These are phyloP conservation scores for Verticillium longisporum DNA, from an alignment of 2,329 filamentous ascomycete species.

Conservation along the genomic window DNA sequence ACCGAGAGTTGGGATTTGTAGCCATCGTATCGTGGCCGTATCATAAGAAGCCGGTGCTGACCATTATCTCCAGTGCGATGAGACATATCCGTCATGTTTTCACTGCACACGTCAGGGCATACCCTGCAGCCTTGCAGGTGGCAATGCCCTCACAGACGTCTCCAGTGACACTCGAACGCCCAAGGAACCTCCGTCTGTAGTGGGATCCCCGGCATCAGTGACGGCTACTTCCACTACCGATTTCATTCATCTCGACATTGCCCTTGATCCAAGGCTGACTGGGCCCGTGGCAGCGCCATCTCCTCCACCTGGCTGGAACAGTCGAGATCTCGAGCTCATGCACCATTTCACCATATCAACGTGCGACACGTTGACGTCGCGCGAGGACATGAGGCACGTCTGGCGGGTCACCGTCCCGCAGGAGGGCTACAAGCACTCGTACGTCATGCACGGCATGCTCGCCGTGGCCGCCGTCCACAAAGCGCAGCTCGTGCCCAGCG, in stretches of 20 bases:
- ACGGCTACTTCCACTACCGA: not conserved
- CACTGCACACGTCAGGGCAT: slow-evolving; percentile 21
- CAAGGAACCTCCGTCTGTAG: not conserved
- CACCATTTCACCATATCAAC: slow-evolving; percentile 21
- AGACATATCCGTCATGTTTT: slow-evolving; percentile 20
- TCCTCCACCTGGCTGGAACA: not conserved
- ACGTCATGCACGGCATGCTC: slow-evolving; percentile 20
- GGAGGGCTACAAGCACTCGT: slow-evolving; percentile 18
- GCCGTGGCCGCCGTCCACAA: slow-evolving; percentile 20
- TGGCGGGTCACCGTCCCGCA: slow-evolving; percentile 19
- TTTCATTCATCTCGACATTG: slow-evolving; percentile 8
- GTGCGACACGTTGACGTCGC: slow-evolving; percentile 13
- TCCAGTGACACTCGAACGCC: slow-evolving; percentile 1
- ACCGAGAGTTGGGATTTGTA: no score
- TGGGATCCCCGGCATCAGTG: not conserved
- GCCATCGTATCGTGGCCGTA: no score
- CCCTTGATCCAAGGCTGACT: slow-evolving; percentile 7
- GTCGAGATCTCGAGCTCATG: slow-evolving; percentile 17
- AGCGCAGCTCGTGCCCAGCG: slow-evolving; percentile 17
- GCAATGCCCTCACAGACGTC: not conserved
- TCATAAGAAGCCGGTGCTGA: not conserved
- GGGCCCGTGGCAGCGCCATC: not conserved
- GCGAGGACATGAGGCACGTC: slow-evolving; percentile 16
- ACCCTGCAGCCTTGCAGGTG: slow-evolving; percentile 17
- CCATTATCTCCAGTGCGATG: slow-evolving; percentile 13